These are phyloP conservation scores for Candida tunisiensis DNA, from an alignment of 1,139 yeast genomes.

Conservation along the genomic window DNA sequence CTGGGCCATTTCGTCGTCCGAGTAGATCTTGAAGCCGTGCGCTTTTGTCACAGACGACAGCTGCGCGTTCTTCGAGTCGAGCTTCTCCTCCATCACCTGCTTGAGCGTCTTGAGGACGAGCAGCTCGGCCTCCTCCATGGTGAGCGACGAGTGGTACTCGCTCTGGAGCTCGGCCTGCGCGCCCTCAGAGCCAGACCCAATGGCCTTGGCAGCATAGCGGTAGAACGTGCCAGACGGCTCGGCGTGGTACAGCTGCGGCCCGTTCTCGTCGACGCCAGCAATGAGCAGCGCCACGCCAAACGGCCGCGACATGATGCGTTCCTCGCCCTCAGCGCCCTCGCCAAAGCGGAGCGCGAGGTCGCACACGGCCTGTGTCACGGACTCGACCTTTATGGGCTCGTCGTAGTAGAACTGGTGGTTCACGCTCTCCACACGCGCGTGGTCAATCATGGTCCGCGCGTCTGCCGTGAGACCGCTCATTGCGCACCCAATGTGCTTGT, in stretches of 20 bases:
- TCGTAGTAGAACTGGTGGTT: constrained; percentile 84
- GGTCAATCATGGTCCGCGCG: constrained; percentile 97
- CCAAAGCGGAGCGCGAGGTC: constrained; percentile 95
- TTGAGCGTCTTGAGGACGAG: constrained; percentile 79
- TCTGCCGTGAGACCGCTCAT: constrained; percentile 98
- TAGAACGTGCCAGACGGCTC: constrained; percentile 98
- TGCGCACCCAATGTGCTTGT: constrained; percentile 91
- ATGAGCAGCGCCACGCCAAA: constrained; percentile 95
- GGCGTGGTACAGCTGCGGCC: constrained; percentile 94
- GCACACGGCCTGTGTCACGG: constrained; percentile 91
- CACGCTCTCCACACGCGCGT: constrained; percentile 79
- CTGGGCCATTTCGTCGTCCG: constrained; percentile 68
- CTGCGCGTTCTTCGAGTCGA: constrained; percentile 92
- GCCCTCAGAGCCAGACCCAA: constrained; percentile 98
- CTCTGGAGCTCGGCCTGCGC: constrained; percentile 97
- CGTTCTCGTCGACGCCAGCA: constrained; percentile 92
- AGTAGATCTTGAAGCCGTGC: constrained; percentile 74
- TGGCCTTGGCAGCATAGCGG: constrained; percentile 95
- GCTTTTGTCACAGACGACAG: constrained; percentile 82
- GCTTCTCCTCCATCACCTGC: constrained; percentile 98
- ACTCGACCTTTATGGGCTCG: constrained; percentile 84
- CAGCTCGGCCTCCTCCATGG: constrained; percentile 88
- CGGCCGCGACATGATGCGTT: constrained; percentile 95
- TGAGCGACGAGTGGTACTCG: constrained; percentile 87
- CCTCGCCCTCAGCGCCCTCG: constrained; percentile 97